Evolutionary conservation across 768 basidiomycete genomes (phyloP).

Genomic region (Astraeus odoratus): DNA sequence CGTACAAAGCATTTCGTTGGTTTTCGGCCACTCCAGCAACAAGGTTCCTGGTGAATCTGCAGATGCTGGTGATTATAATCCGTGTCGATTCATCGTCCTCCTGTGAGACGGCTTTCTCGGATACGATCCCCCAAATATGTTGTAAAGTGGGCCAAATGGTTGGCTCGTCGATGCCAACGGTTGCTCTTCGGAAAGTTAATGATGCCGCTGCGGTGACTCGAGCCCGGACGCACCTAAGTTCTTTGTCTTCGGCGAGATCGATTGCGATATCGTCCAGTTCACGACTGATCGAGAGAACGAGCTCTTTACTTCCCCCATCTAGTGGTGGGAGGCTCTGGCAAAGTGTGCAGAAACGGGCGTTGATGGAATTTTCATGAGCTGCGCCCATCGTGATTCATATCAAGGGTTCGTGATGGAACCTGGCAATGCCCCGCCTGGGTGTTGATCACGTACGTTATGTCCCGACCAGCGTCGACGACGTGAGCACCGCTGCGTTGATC

Average conservation of each 20-base stretch:
- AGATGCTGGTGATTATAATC: slow-evolving; percentile 43
- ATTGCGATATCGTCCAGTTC: slow-evolving; percentile 46
- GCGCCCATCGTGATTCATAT: slow-evolving; percentile 2
- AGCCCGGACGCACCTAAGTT: slow-evolving; percentile 22
- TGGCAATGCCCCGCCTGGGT: neutral
- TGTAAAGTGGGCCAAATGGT: slow-evolving; percentile 50
- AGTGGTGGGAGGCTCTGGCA: slow-evolving; percentile 38
- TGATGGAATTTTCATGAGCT: slow-evolving; percentile 4
- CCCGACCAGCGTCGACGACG: too few species aligned
- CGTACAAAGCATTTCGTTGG: slow-evolving; percentile 71
- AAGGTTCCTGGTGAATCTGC: slow-evolving; percentile 78
- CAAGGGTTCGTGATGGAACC: neutral
- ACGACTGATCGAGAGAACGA: slow-evolving; percentile 16
- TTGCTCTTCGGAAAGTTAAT: slow-evolving; percentile 20
- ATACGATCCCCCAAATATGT: slow-evolving; percentile 44
- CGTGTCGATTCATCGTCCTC: slow-evolving; percentile 30
- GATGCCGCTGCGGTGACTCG: neutral
- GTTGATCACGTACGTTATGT: neutral
- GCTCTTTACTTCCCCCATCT: slow-evolving; percentile 21
- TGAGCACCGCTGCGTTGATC: too few species aligned
- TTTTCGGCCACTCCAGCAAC: slow-evolving; percentile 70
- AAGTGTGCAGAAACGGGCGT: slow-evolving; percentile 34
- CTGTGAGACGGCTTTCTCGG: slow-evolving; percentile 28
- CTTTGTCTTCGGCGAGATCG: slow-evolving; percentile 42
- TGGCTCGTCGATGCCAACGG: slow-evolving; percentile 32